Evolutionary conservation across 83 land plant genomes (phyloP), one percentile per base, ranked within the genome.

Genomic region (Diphasiastrum complanatum): DNA sequence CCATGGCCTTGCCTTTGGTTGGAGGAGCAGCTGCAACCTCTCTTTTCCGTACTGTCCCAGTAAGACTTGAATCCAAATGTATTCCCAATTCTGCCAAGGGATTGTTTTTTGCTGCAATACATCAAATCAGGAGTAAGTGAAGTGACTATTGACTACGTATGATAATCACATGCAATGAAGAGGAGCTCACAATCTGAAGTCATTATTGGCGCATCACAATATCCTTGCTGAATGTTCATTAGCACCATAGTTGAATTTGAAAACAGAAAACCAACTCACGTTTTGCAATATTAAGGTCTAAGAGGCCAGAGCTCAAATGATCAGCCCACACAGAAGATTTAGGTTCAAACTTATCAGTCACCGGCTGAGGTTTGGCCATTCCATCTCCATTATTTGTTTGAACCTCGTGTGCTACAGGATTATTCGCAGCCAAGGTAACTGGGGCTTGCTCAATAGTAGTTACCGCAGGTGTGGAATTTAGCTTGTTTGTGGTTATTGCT

Each of bases 291-390:
- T 95, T 90, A 28, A 95, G 67, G 69, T 95, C 83, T 47, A 95
- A 85, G 5, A 95, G 78, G 28, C 99, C 99, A 50, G 85, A 66
- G 70, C 80, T 89, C 35, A 95, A 72, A 26, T 89, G 85, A 46
- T 95, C 99, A 2, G 93, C 79, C 99, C 99, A 95, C 23, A 95
- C 84, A 37, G 93, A 48, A 8, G 97, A 95, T 58, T 95, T 95
- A 14, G 89, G 55, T 62, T 87, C 85, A 75, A 95, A 89, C 68
- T 83, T 80, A 35, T 77, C 79, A 41, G 74, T 68, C 24, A 84
- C 52, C 61, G 70, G 76, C 62, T 75, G 77, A 47, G 66, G 20
- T 31, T 31, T 63, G 20, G 35, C 61, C n/a, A n/a, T n/a, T n/a
- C n/a, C n/a, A n/a, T n/a, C n/a, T n/a, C n/a, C n/a, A n/a, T n/a